Evolutionary conservation across 2,329 filamentous ascomycete species (phyloP).

Genomic region (Fusarium buxicola): DNA sequence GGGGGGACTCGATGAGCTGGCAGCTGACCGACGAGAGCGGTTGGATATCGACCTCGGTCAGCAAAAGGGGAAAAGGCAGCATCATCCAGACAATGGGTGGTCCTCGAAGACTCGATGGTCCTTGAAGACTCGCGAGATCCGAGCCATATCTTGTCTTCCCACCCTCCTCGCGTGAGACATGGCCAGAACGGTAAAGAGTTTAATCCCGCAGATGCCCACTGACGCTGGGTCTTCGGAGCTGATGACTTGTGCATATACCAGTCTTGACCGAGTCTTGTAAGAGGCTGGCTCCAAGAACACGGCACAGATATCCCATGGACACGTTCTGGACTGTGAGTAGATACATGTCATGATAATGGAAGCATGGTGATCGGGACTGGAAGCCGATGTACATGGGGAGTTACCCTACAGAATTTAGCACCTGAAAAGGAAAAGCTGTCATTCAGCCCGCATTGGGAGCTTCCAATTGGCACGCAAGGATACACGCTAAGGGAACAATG

Average conservation of each 20-base stretch:
- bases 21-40: background rate
- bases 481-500: background rate
- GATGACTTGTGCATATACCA: background rate
- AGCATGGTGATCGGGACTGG: background rate
- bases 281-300: too few species aligned
- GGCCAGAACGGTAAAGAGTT: slow-evolving; percentile 18
- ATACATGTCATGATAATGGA: too few species aligned
- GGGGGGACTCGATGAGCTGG: slow-evolving; percentile 2
- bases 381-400: background rate
- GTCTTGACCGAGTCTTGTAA: too few species aligned
- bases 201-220: too few species aligned
- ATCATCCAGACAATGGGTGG: background rate
- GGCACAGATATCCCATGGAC: too few species aligned
- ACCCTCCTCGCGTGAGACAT: slow-evolving; percentile 20
- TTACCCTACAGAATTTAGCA: slow-evolving; percentile 10
- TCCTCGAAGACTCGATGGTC: background rate
- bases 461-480: slow-evolving; percentile 26
- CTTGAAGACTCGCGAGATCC: slow-evolving; percentile 33
- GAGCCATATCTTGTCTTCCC: slow-evolving; percentile 17
- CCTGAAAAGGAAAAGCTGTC: background rate
- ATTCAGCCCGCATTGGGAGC: slow-evolving; percentile 12
- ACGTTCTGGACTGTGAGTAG: too few species aligned
- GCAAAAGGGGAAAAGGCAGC: background rate
- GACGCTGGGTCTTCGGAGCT: too few species aligned
- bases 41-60: background rate